These are phyloP conservation scores for Tilletia caries DNA, from an alignment of 1,284 basidiomycete genomes.

Conservation along the genomic window DNA sequence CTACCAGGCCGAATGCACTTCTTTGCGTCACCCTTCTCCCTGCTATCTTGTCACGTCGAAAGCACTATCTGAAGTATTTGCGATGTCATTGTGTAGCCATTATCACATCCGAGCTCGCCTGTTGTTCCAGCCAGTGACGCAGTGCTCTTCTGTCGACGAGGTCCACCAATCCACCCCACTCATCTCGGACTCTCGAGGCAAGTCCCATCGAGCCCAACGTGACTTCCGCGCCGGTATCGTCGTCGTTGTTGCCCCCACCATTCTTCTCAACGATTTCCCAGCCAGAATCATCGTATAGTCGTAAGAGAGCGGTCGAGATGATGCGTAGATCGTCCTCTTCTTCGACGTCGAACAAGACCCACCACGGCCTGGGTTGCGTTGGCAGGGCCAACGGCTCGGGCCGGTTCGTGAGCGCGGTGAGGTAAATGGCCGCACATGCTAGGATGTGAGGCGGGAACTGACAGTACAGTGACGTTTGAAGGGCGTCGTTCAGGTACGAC, in stretches of 20 bases:
- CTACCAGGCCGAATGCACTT: too few relatives aligned
- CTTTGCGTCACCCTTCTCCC: too few relatives aligned
- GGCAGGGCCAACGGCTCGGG: conserved; percentile 10
- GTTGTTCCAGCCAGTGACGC: conserved; percentile 17
- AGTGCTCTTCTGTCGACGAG: conserved; percentile 18
- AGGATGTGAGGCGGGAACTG: conserved; percentile 82
- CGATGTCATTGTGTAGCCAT: too few relatives aligned
- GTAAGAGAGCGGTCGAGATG: background rate
- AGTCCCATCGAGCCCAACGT: conserved; percentile 5
- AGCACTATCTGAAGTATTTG: too few relatives aligned
- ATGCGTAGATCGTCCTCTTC: conserved; percentile 5
- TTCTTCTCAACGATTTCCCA: background rate
- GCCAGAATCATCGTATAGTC: conserved; percentile 7
- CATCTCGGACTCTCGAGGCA: conserved; percentile 19
- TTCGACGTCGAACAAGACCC: conserved; percentile 5
- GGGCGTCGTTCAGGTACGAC: conserved; percentile 56
- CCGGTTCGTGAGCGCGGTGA: conserved; percentile 26
- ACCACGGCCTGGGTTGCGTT: conserved; percentile 5
- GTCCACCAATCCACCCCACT: conserved; percentile 21
- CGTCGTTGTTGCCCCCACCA: background rate
- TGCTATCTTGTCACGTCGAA: too few relatives aligned
- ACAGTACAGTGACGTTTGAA: conserved; percentile 86
- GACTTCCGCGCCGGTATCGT: background rate
- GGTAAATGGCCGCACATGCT: conserved; percentile 64
- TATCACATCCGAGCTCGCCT: background rate